Percentiles rank a stretch among this genome's conserved stretches.
Conservation (phyloP, 2,329 filamentous ascomycete genomes). For the Alternaria brassicae region DNA sequence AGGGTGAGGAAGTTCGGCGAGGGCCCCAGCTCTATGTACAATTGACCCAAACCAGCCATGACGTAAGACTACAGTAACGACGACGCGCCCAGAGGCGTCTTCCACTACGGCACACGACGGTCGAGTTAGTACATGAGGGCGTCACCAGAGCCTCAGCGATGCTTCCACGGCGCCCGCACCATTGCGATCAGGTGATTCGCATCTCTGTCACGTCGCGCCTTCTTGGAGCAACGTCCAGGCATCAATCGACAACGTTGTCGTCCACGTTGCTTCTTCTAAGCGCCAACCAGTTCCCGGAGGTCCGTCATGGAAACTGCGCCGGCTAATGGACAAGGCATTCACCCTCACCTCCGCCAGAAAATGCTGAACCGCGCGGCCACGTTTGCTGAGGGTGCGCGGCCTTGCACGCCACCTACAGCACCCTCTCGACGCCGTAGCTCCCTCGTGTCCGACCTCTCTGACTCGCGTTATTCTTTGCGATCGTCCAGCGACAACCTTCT, state of each 20-base stretch:
- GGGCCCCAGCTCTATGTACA: conserved; percentile 14
- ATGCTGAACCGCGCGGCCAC: conserved; percentile 48
- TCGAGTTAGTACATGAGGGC: conserved; percentile 12
- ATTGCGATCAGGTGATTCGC: conserved; percentile 6
- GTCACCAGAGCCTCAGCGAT: conserved; percentile 21
- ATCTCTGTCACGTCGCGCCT: conserved; percentile 6
- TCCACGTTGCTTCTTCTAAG: conserved; percentile 7
- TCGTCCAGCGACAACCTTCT: conserved; percentile 76
- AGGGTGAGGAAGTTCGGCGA: not conserved
- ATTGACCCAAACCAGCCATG: conserved; percentile 21
- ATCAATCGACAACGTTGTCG: not conserved
- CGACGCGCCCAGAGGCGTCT: conserved; percentile 10
- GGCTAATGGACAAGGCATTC: conserved; percentile 30
- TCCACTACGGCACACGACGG: conserved; percentile 15
- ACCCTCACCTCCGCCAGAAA: conserved; percentile 42
- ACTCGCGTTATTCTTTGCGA: conserved; percentile 68
- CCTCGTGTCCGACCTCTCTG: conserved; percentile 78
- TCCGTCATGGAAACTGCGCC: conserved; percentile 38
- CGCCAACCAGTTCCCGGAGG: conserved; percentile 6
- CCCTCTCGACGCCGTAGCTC: conserved; percentile 71
- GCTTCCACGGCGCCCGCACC: conserved; percentile 10
- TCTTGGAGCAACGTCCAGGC: conserved; percentile 1
- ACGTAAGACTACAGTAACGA: conserved; percentile 19
- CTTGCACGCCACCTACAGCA: conserved; percentile 21
- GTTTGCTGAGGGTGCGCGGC: conserved; percentile 41